phyloP scores from a whole-genome alignment of 1,284 basidiomycete species.

The Marasmius tenuissimus region DNA sequence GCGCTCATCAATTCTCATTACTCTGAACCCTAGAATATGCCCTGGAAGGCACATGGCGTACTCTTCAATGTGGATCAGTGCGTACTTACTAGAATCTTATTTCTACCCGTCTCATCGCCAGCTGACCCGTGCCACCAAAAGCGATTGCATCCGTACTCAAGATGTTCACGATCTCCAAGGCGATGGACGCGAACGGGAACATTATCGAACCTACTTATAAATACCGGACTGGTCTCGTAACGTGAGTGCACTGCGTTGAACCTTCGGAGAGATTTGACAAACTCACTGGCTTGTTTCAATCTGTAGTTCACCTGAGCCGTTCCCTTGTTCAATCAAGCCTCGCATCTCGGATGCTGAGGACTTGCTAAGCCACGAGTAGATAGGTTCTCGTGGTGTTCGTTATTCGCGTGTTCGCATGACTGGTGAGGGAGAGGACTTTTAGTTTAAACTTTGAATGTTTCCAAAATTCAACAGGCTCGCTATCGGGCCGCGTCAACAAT shows the following conservation, averaged over 20 bases:
- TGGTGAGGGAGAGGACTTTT: too few relatives aligned
- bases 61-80: conserved; percentile 1
- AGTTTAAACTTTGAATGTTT: too few relatives aligned
- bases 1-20: background rate
- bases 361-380: too few relatives aligned
- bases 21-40: conserved; percentile 3
- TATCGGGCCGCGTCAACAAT: too few relatives aligned
- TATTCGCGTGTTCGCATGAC: too few relatives aligned
- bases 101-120: background rate
- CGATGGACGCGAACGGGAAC: conserved; percentile 4
- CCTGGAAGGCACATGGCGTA: conserved; percentile 9
- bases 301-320: too few relatives aligned
- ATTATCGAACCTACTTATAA: background rate
- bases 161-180: conserved; percentile 2
- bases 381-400: too few relatives aligned
- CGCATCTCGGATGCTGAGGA: too few relatives aligned
- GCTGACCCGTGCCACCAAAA: background rate
- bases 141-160: conserved; percentile 4
- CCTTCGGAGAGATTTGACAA: too few relatives aligned
- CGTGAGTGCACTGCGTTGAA: background rate
- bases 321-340: too few relatives aligned
- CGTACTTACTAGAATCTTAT: background rate
- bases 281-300: too few relatives aligned
- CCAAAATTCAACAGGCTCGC: too few relatives aligned
- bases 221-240: background rate